Conservation (phyloP, 768 basidiomycete genomes). For the Podaxis pistillaris region DNA sequence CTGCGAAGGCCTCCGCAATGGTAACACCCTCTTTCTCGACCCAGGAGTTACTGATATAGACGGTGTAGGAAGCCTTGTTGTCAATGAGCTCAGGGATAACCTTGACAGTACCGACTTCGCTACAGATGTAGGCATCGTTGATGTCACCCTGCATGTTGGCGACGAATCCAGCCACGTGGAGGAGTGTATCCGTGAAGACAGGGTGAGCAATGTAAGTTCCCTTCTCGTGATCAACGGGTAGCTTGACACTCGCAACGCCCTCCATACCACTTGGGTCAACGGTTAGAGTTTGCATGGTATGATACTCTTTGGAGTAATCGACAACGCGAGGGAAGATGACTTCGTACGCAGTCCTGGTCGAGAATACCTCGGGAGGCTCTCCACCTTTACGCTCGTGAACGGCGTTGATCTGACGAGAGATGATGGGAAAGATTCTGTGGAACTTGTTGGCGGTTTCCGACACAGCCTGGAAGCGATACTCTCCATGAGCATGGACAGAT, state of each 20-base stretch:
- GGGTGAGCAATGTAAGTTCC: conserved; percentile 44
- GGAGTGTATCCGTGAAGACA: conserved; percentile 62
- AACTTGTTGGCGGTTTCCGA: conserved; percentile 36
- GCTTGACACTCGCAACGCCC: conserved; percentile 51
- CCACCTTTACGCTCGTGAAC: conserved; percentile 27
- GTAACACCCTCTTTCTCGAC: conserved; percentile 11
- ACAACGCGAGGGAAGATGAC: conserved; percentile 71
- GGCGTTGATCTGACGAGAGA: conserved; percentile 33
- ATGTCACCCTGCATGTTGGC: conserved; percentile 53
- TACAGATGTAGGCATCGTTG: conserved; percentile 65
- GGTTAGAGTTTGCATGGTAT: conserved; percentile 57
- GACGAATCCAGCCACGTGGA: conserved; percentile 71
- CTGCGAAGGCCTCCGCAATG: conserved; percentile 27
- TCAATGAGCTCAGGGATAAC: conserved; percentile 36
- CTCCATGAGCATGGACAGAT: conserved; percentile 44
- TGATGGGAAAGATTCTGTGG: conserved; percentile 28
- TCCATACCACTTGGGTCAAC: conserved; percentile 54
- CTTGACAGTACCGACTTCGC: conserved; percentile 46
- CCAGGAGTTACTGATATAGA: conserved; percentile 14
- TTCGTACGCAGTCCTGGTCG: conserved; percentile 57
- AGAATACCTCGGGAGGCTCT: conserved; percentile 41
- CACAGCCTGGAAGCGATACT: conserved; percentile 36
- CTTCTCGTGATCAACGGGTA: conserved; percentile 10
- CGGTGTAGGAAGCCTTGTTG: conserved; percentile 23
- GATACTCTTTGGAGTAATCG: conserved; percentile 58